Evolutionary conservation across 768 basidiomycete genomes (phyloP).

Genomic region (Peribolospora kevripleyi): DNA sequence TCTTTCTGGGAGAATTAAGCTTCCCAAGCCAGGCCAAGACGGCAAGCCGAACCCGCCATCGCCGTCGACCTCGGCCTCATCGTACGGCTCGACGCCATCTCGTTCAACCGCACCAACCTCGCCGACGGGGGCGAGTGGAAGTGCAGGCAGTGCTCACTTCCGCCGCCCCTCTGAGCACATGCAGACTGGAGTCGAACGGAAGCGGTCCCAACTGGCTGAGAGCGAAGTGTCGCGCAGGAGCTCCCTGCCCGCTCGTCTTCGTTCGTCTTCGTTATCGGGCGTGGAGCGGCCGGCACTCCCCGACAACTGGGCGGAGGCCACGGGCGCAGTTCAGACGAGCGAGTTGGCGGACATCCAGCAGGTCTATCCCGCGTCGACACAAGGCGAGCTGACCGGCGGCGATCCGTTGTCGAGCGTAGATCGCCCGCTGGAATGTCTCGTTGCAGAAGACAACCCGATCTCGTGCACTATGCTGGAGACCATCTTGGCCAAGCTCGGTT

Average conservation of each 20-base stretch:
- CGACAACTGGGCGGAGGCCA: too few species aligned
- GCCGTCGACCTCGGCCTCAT: constrained; percentile 5
- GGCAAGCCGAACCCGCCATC: constrained; percentile 1
- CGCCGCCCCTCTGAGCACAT: constrained; percentile 65
- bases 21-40: not conserved
- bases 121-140: not conserved
- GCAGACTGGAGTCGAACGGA: constrained; percentile 56
- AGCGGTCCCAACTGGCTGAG: constrained; percentile 45
- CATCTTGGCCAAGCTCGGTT: constrained; percentile 72
- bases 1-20: not conserved
- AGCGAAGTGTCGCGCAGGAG: constrained; percentile 36
- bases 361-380: not conserved
- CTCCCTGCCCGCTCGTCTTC: constrained; percentile 65
- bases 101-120: not conserved
- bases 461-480: constrained; percentile 95
- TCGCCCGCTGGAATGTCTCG: constrained; percentile 69
- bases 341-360: not conserved
- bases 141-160: constrained; percentile 28
- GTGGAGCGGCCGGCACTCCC: constrained; percentile 28
- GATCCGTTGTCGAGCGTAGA: constrained; percentile 41
- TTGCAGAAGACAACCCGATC: constrained; percentile 96
- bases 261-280: constrained; percentile 58
- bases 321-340: too few species aligned
- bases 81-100: not conserved
- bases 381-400: not conserved